Base-by-base conservation (phyloP, 2,329 filamentous ascomycete species). In the Trichoderma arundinaceum region DNA sequence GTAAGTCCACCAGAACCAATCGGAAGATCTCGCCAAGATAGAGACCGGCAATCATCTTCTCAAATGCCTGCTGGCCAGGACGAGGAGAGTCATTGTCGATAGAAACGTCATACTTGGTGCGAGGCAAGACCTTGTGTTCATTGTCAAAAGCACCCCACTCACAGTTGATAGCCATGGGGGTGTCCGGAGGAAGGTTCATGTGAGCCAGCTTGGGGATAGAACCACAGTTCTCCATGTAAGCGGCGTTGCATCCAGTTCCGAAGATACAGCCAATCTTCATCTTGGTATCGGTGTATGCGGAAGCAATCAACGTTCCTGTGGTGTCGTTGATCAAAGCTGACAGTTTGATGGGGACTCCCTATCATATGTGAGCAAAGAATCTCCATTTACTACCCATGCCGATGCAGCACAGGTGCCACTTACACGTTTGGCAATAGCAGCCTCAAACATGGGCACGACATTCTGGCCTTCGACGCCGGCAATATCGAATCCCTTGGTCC, bases 201-300 rank as follows among this genome's bases (percentile, higher is more conserved):
- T 97, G 88, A 10, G 91, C 92, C 63, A 99, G 87, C 84, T 99
- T 99, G 70, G 94, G 94, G 70, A 99, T 92, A 12, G 90, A 92
- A 70, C 92, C 93, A 69, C 88, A 92, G 74, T 96, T 81, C 80
- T 99, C 95, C 91, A 99, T 96, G 82, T 99, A 99, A 44, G 95
- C 95, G 46, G 94, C 95, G 74, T 99, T 99, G 82, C 95, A 97
- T 67, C 95, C 95, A 12, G 95, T 99, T 72, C 95, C 95, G 74
- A 99, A 99, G 76, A 99, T 99, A 79, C 94, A 97, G 64, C 95
- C 95, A 73, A 98, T 95, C 80, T 89, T 93, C 87, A 97, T 96
- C 71, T 89, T 88, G 52, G 89, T 82, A 76, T 99, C 94, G n/a
- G 94, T 98, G 80, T 99, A 99, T 35, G 92, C 90, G 32, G 94